phyloP scores from a whole-genome alignment of 2,329 filamentous ascomycete species.

The Coccinonectria pachysandricola region DNA sequence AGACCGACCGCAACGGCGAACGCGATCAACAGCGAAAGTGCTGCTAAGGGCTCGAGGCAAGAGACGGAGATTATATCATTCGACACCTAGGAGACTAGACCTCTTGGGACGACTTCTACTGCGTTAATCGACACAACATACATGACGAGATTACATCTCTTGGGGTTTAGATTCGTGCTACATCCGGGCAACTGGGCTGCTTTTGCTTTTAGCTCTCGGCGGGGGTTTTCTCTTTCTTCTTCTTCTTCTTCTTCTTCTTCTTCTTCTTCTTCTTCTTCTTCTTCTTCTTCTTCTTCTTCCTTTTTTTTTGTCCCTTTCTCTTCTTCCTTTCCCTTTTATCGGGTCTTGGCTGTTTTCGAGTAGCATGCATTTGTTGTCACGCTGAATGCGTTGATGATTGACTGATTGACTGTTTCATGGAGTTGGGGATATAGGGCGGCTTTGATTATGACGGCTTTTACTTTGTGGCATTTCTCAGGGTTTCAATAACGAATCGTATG shows the following conservation, averaged over 20 bases:
- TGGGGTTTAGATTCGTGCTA: slow-evolving; percentile 7
- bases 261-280: slow-evolving; percentile 5
- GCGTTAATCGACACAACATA: no score
- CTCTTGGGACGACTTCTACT: no score
- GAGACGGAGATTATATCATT: not conserved
- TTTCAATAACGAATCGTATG: slow-evolving; percentile 13
- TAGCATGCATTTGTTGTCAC: no score
- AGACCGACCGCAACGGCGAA: slow-evolving; percentile 13
- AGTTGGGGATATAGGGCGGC: slow-evolving; percentile 11
- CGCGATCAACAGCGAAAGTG: slow-evolving; percentile 19
- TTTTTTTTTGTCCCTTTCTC: no score
- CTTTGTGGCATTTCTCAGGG: slow-evolving; percentile 14
- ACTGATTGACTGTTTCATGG: slow-evolving; percentile 10
- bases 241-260: slow-evolving; percentile 4
- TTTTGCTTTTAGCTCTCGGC: slow-evolving; percentile 4
- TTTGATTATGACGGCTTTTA: slow-evolving; percentile 9
- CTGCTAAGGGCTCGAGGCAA: slow-evolving; percentile 14
- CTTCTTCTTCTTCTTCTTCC: no score
- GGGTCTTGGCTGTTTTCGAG: no score
- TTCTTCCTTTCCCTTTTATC: no score
- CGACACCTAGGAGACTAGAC: no score
- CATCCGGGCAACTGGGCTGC: slow-evolving; percentile 5
- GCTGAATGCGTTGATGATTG: no score
- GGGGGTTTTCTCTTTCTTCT: slow-evolving; percentile 4
- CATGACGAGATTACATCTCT: no score